phyloP scores from a whole-genome alignment of 202 grass and related monocot genomes.

The Cymbopogon flexuosus region DNA sequence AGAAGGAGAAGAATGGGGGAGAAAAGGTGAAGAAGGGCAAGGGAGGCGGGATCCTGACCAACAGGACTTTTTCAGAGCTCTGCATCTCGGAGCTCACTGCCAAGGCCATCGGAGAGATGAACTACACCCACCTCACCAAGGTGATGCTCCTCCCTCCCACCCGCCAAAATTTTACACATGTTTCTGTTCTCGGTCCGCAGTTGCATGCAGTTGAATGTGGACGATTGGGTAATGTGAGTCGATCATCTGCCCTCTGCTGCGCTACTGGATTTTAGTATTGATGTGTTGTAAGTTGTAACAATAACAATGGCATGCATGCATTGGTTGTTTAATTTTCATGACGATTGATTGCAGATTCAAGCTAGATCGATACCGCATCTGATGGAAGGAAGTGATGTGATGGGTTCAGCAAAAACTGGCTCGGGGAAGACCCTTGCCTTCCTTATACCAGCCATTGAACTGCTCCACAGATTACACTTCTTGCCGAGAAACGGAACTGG shows the following conservation, averaged over 20 bases:
- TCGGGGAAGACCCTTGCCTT: conserved; percentile 63
- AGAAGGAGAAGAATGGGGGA: background rate
- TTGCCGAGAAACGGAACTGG: conserved; percentile 49
- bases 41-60: conserved; percentile 53
- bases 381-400: background rate
- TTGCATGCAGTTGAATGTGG: background rate
- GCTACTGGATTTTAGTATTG: background rate
- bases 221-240: background rate
- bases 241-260: background rate
- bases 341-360: conserved; percentile 1
- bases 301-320: background rate
- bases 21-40: conserved; percentile 30
- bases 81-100: conserved; percentile 55
- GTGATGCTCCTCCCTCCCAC: background rate
- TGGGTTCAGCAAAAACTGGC: conserved; percentile 20
- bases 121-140: conserved; percentile 79
- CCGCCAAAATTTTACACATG: background rate
- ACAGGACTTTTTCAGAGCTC: conserved; percentile 57
- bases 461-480: conserved; percentile 39
- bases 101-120: conserved; percentile 73
- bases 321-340: background rate
- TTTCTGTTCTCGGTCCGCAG: background rate
- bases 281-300: background rate
- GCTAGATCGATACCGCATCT: conserved; percentile 20
- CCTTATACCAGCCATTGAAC: conserved; percentile 55